Conservation (phyloP, 2,329 filamentous ascomycete species). For the Hypoxylon sp. region DNA sequence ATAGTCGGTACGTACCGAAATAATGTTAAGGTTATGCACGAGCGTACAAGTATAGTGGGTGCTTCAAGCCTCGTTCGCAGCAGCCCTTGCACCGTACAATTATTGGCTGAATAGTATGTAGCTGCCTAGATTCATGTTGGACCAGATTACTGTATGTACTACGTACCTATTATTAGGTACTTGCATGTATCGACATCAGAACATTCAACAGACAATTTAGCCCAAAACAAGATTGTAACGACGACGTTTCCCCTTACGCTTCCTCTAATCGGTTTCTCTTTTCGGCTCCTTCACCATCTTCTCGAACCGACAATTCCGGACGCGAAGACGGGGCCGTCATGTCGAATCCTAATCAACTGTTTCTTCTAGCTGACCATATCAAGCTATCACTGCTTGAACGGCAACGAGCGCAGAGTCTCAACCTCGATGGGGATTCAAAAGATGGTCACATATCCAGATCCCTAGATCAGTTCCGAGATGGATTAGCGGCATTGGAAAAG, state of each 20-base stretch:
- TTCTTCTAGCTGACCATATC: constrained; percentile 95
- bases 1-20: constrained; percentile 23
- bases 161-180: constrained; percentile 40
- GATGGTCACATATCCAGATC: constrained; percentile 92
- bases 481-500: constrained; percentile 77
- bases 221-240: constrained; percentile 20
- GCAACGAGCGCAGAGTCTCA: constrained; percentile 85
- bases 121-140: constrained; percentile 22
- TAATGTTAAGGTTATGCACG: constrained; percentile 19
- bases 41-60: constrained; percentile 8
- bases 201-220: constrained; percentile 25
- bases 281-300: constrained; percentile 17
- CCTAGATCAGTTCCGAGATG: constrained; percentile 86
- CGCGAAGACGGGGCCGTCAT: constrained; percentile 55
- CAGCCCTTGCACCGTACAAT: constrained; percentile 20
- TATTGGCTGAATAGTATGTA: constrained; percentile 24
- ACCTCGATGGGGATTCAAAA: constrained; percentile 83
- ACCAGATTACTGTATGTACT: constrained; percentile 17
- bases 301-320: constrained; percentile 10
- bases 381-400: constrained; percentile 95
- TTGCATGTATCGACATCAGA: constrained; percentile 12
- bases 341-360: constrained; percentile 81
- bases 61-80: constrained; percentile 37
- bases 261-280: constrained; percentile 8
- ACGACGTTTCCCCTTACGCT: constrained; percentile 8